Evolutionary conservation across 2,329 filamentous ascomycete genomes (phyloP), one percentile per base, ranked within the genome.

Genomic region (Cytospora leucostoma): DNA sequence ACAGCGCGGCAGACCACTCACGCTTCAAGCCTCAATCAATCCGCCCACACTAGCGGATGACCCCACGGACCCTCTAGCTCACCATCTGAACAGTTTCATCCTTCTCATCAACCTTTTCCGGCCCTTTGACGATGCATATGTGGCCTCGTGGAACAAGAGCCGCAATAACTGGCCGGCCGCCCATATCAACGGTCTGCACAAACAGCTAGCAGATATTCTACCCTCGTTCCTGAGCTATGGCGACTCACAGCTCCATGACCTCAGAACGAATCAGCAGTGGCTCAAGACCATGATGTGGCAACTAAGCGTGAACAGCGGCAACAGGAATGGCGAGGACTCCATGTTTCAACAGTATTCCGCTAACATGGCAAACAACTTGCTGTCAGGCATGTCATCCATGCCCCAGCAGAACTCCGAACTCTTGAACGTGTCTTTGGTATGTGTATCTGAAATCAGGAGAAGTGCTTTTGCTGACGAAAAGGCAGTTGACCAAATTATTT

Each of bases 401-500:
- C 88, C 89, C 0, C 85, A 86, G 40, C 83, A 88, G 67, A 87
- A 87, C 51, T 88, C 92, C 79, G 91, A 94, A 67, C 79, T 93
- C 3, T 82, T 93, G 67, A 89, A 88, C 19, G 84, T 91, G 47
- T 89, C 89, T 33, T 74, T 96, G 75, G 89, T 91, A 77, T 74
- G 86, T 79, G 32, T 7, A 13, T 3, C n/a, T 35, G 63, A 67
- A 35, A 2, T 6, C 19, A 13, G 38, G 61, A 6, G 34, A 34
- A 13, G 44, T 11, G 4, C 38, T 59, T 63, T 8, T 8, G 54
- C 61, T 66, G 59, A 66, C 10, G 0, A n/a, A 13, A 7, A 11
- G 34, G 0, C 68, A 88, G 85, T 86, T 95, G 65, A 91, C 93
- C 72, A 94, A 94, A 72, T 77, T 96, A 13, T 85, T 95, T 69